Conservation (phyloP, 306 rosid genomes). For the Vigna mungo region DNA sequence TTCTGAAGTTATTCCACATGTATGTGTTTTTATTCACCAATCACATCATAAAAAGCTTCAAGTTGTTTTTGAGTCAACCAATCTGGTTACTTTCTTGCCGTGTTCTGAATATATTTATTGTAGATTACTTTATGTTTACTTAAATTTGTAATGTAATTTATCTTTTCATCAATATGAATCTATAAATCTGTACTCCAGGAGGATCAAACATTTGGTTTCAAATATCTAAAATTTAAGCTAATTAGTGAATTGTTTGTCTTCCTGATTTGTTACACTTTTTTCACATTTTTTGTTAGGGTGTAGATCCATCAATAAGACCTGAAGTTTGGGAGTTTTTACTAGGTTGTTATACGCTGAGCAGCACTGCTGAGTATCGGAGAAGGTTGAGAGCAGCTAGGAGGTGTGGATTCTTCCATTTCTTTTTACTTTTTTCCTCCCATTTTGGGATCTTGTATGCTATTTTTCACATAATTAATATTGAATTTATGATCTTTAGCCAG, state of each 20-base stretch:
- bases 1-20: not conserved
- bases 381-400: constrained; percentile 86
- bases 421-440: constrained; percentile 33
- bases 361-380: constrained; percentile 74
- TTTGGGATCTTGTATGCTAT: constrained; percentile 38
- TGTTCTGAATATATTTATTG: constrained; percentile 21
- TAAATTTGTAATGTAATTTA: constrained; percentile 16
- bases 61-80: not conserved
- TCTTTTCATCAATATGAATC: constrained; percentile 23
- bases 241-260: constrained; percentile 29
- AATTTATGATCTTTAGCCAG: constrained; percentile 39
- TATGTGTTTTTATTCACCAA: not conserved
- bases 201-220: constrained; percentile 24
- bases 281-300: constrained; percentile 63
- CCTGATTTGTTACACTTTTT: constrained; percentile 45
- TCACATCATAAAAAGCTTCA: constrained; percentile 14
- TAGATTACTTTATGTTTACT: constrained; percentile 22
- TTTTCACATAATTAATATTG: constrained; percentile 16
- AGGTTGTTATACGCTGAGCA: constrained; percentile 83
- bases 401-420: constrained; percentile 48
- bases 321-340: constrained; percentile 97
- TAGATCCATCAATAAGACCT: constrained; percentile 89
- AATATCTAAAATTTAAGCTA: constrained; percentile 18
- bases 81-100: constrained; percentile 9
- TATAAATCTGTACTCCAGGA: constrained; percentile 26